Evolutionary conservation across 225 moss, liverwort and hornwort genomes (phyloP), one percentile per base, ranked within the genome.

Genomic region (Sphagnum contortum): DNA sequence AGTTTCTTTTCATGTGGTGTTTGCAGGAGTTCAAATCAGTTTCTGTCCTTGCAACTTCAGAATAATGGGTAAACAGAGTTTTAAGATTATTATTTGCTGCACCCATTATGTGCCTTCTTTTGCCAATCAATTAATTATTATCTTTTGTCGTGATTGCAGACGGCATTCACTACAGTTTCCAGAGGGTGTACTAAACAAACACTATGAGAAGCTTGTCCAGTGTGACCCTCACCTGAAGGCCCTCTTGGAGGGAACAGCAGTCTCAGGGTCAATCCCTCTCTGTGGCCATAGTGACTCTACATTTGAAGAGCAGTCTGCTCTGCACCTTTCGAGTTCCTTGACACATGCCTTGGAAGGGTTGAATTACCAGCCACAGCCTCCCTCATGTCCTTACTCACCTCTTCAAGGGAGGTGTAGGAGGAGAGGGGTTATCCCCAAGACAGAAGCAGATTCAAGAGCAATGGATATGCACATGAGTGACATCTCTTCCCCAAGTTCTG

Each of bases 121-220:
- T 29, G 29, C 29, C 29, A 29, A 29, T 29, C 29, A 29, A 29
- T 29, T 29, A 29, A 29, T 29, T 29, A 29, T 29, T 29, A 29
- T 29, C 29, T 29, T 29, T 29, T 29, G 29, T 29, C 29, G 0
- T 29, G 29, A 52, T 70, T 45, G 53, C 85, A 98, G 92, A 70
- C 76, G 85, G 46, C 96, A 98, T 76, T 87, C 80, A 51, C 68
- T 98, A 77, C 90, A 90, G 69, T 98, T 98, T 57, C 92, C 90
- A 0, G 96, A 92, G 72, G 96, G 92, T 59, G 90, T 98, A 47
- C 64, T 98, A 58, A 98, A 98, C 69, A 83, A 87, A 9, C 96
- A 98, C 61, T 98, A 98, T 61, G 96, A 98, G 79, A 96, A 96
- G 81, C 66, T 96, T 64, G 80, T 98, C 50, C 96, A 98, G 71